Base-by-base conservation (phyloP, 2,329 filamentous ascomycete genomes). In the Ramularia collo-cygni region DNA sequence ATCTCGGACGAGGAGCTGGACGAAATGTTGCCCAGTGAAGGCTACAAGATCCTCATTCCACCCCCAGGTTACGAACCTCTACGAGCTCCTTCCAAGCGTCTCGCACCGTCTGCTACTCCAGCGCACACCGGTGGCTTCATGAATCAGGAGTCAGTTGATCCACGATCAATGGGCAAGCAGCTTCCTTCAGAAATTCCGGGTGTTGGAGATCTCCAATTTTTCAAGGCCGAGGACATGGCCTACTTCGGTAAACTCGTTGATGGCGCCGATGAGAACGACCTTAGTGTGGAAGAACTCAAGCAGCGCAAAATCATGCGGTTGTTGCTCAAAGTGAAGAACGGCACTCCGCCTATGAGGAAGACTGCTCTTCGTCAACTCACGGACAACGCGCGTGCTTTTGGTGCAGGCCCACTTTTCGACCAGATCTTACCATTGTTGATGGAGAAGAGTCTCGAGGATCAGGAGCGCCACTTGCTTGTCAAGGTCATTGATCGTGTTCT, bases 221-320 rank as follows among this genome's bases (percentile, higher is more conserved):
- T 98, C 75, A 98, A 98, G 68, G 79, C 88, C 1, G 92, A 98
- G 63, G 92, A 98, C 64, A 95, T 96, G 88, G 82, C 86, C 28
- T 98, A 98, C 67, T 98, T 98, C 58, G 89, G 90, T 43, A 96
- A 98, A 70, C 77, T 98, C 28, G 90, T 94, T 15, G 92, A 98
- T 59, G 88, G 86, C 27, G 84, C 83, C 17, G 88, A 96, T 54
- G 92, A 98, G 66, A 93, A 90, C 54, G 75, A 80, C 15, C 77
- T 98, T 66, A 89, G 82, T 14, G 88, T 98, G 8, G 92, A 98
- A 35, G 90, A 98, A 58, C 69, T 98, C 37, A 96, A 98, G 66
- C 90, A 98, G 66, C 78, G 92, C 47, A 98, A 98, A 68, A 98
- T 98, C 59, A 96, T 98, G 92, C 77, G 92, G 52, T 69, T 98